Conservation (phyloP, 1,284 basidiomycete species). For the Ceratobasidium sp. region DNA sequence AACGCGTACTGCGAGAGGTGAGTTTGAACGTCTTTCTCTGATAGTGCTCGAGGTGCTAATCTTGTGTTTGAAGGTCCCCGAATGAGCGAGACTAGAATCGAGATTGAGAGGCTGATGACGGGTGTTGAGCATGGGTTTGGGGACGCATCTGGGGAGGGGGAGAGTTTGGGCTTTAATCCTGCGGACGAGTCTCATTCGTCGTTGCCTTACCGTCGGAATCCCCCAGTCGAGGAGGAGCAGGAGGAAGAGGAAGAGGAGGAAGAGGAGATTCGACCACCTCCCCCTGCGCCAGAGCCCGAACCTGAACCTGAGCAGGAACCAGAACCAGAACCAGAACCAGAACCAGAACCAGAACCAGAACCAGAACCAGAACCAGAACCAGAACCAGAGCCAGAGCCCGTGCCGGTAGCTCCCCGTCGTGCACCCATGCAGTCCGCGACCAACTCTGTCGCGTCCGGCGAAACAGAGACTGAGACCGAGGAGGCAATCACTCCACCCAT, state of each 20-base stretch:
- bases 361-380: background rate
- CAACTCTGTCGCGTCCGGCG: constrained; percentile 37
- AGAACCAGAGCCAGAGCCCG: constrained; percentile 2
- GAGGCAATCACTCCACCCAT: constrained; percentile 40
- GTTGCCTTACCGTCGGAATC: constrained; percentile 18
- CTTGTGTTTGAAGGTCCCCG: constrained; percentile 26
- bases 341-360: constrained; percentile 9
- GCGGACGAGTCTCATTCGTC: constrained; percentile 38
- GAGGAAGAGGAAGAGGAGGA: constrained; percentile 42
- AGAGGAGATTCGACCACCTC: constrained; percentile 25
- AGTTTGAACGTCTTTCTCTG: background rate
- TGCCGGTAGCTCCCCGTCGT: background rate
- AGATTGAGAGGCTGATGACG: constrained; percentile 72
- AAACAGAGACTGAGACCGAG: constrained; percentile 44
- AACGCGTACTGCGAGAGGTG: background rate
- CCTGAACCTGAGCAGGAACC: background rate
- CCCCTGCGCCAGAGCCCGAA: constrained; percentile 3
- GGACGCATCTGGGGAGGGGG: constrained; percentile 43
- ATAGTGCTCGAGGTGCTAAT: constrained; percentile 23
- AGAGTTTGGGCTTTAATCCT: constrained; percentile 26
- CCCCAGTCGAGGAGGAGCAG: background rate
- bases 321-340: background rate
- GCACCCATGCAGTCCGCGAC: constrained; percentile 14
- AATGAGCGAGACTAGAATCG: constrained; percentile 39
- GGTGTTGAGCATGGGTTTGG: constrained; percentile 52